A percentile compares a stretch with the other conserved stretches of the same genome.
phyloP scores from a whole-genome alignment of 2,329 filamentous ascomycete species.

The Hypoxylon sp. region DNA sequence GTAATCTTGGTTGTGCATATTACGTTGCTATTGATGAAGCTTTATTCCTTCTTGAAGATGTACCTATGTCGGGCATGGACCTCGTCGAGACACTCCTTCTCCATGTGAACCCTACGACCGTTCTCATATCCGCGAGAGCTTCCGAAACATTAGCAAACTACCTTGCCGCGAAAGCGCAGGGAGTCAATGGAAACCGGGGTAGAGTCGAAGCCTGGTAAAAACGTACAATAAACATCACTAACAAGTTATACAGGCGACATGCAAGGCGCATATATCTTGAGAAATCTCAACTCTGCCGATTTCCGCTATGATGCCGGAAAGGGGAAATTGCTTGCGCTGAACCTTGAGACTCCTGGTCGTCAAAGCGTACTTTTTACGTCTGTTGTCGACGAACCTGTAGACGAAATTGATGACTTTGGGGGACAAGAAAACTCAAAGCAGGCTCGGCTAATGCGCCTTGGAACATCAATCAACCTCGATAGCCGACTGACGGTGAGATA shows the following conservation, averaged over 20 bases:
- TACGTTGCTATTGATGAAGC: constrained; percentile 79
- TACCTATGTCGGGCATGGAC: constrained; percentile 77
- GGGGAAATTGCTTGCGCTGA: constrained; percentile 74
- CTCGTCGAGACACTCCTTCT: constrained; percentile 74
- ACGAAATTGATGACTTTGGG: constrained; percentile 56
- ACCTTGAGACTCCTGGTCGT: constrained; percentile 63
- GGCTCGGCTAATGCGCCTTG: constrained; percentile 76
- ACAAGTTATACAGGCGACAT: constrained; percentile 54
- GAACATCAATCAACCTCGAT: constrained; percentile 80
- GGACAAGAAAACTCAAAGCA: constrained; percentile 67
- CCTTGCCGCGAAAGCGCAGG: constrained; percentile 56
- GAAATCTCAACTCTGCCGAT: constrained; percentile 78
- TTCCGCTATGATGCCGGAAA: constrained; percentile 79
- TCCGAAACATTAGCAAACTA: constrained; percentile 59
- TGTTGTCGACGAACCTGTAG: constrained; percentile 61
- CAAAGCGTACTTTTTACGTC: constrained; percentile 75
- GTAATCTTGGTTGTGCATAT: constrained; percentile 85
- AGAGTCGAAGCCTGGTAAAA: constrained; percentile 1
- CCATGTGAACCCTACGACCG: constrained; percentile 68
- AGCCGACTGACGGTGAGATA: constrained; percentile 75
- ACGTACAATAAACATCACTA: constrained; percentile 22
- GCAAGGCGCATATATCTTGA: constrained; percentile 67
- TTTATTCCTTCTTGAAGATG: constrained; percentile 83
- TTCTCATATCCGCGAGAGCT: constrained; percentile 67
- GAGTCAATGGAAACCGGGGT: constrained; percentile 52